Conservation (phyloP, 1,139 yeast genomes). For the Taphrina betulina region DNA sequence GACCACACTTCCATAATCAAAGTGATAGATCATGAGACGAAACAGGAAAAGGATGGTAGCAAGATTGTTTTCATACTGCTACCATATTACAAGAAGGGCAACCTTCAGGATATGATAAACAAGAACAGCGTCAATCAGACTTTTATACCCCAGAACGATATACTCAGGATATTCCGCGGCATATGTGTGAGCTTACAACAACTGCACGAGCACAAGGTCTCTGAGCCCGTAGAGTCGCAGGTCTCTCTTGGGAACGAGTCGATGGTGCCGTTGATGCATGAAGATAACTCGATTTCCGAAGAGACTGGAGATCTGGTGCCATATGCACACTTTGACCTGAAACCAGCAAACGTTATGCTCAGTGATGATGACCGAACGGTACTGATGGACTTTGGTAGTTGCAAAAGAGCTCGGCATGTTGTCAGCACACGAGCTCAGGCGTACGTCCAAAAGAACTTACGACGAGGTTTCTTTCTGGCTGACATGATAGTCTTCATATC, state of each 20-base stretch:
- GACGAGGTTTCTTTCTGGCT: background rate
- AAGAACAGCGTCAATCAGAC: slow-evolving; percentile 55
- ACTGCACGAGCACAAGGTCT: slow-evolving; percentile 54
- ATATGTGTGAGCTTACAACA: slow-evolving; percentile 71
- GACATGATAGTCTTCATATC: slow-evolving; percentile 49
- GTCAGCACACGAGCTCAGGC: slow-evolving; percentile 68
- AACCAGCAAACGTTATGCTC: slow-evolving; percentile 86
- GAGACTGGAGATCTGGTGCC: slow-evolving; percentile 52
- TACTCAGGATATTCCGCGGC: slow-evolving; percentile 62
- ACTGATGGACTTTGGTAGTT: slow-evolving; percentile 80
- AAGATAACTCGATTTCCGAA: slow-evolving; percentile 47
- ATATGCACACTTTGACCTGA: slow-evolving; percentile 81
- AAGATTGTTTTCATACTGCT: slow-evolving; percentile 72
- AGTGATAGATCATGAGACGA: slow-evolving; percentile 58
- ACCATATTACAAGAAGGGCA: slow-evolving; percentile 65
- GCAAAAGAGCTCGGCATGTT: slow-evolving; percentile 60
- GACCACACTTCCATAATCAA: slow-evolving; percentile 65
- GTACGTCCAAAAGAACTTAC: slow-evolving; percentile 25
- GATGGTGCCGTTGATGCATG: slow-evolving; percentile 37
- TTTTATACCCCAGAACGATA: slow-evolving; percentile 63
- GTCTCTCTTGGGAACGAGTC: no score
- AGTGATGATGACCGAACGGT: slow-evolving; percentile 71
- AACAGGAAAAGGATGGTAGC: slow-evolving; percentile 72
- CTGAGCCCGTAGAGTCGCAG: slow-evolving; percentile 39
- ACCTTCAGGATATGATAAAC: slow-evolving; percentile 76